Evolutionary conservation across 2,329 filamentous ascomycete species (phyloP).

Genomic region (Botryotinia calthae): DNA sequence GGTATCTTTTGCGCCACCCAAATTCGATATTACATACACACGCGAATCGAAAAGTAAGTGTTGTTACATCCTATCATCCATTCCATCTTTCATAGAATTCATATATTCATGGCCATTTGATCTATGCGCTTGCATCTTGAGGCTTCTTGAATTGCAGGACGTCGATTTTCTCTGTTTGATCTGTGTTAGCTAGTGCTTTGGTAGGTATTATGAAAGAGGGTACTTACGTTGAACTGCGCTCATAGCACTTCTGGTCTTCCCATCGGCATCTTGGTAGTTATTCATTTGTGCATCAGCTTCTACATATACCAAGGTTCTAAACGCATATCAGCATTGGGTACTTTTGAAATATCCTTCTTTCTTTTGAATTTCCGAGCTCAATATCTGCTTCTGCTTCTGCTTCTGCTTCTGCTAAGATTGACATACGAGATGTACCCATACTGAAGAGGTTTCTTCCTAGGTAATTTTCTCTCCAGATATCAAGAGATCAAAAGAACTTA

Average conservation of each 20-base stretch:
- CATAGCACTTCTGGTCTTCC: conserved; percentile 61
- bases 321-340: conserved; percentile 20
- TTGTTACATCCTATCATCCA: conserved; percentile 8
- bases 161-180: conserved; percentile 21
- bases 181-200: conserved; percentile 3
- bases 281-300: conserved; percentile 77
- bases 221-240: conserved; percentile 73
- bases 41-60: conserved; percentile 7
- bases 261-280: conserved; percentile 66
- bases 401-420: background rate
- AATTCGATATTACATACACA: conserved; percentile 11
- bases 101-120: background rate
- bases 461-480: background rate
- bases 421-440: background rate
- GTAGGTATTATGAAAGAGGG: background rate
- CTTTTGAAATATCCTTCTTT: background rate
- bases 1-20: conserved; percentile 3
- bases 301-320: conserved; percentile 73
- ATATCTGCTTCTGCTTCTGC: background rate
- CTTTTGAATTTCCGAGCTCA: background rate
- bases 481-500: conserved; percentile 48
- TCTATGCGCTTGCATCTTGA: conserved; percentile 11
- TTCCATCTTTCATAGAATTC: conserved; percentile 14
- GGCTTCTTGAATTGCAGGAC: conserved; percentile 21
- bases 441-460: too few species aligned